Conservation (phyloP, 352 stramenopile species). For the Globisporangium paddicum region DNA sequence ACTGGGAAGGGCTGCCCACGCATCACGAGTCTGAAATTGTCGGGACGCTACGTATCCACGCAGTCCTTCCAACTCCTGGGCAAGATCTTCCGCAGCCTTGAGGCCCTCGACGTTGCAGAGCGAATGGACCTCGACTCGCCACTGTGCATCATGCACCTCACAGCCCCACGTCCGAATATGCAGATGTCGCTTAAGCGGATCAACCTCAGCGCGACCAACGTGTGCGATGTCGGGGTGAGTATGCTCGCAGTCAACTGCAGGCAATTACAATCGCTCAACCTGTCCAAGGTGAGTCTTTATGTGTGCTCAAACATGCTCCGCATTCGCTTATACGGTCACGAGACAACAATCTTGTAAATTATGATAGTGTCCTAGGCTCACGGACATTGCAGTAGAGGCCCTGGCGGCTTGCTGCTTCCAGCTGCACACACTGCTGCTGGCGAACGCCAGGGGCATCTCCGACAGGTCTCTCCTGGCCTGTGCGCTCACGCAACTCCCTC, state of each 20-base stretch:
- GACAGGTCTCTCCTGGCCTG: constrained; percentile 41
- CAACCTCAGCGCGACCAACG: constrained; percentile 45
- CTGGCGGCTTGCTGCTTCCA: constrained; percentile 39
- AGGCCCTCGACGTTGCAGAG: constrained; percentile 40
- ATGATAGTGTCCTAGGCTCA: constrained; percentile 40
- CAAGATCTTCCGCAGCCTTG: constrained; percentile 44
- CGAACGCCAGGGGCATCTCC: constrained; percentile 37
- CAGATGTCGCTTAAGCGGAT: constrained; percentile 20
- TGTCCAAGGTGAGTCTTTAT: constrained; percentile 42
- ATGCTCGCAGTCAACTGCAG: constrained; percentile 41
- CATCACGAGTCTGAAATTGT: constrained; percentile 41
- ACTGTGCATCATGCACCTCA: constrained; percentile 29
- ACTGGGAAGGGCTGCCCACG: constrained; percentile 44
- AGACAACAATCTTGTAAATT: not conserved
- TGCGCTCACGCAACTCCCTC: constrained; percentile 33
- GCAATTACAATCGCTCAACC: constrained; percentile 38
- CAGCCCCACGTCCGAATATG: constrained; percentile 11
- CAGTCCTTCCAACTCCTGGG: constrained; percentile 49
- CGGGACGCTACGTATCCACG: constrained; percentile 36
- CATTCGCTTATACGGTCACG: not conserved
- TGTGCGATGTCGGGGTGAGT: constrained; percentile 58
- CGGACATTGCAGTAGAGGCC: constrained; percentile 41
- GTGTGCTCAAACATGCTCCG: no score
- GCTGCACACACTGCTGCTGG: constrained; percentile 32
- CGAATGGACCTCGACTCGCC: constrained; percentile 43